phyloP scores from a whole-genome alignment of 75 land plant genomes.

The Chamaecyparis obtusa region DNA sequence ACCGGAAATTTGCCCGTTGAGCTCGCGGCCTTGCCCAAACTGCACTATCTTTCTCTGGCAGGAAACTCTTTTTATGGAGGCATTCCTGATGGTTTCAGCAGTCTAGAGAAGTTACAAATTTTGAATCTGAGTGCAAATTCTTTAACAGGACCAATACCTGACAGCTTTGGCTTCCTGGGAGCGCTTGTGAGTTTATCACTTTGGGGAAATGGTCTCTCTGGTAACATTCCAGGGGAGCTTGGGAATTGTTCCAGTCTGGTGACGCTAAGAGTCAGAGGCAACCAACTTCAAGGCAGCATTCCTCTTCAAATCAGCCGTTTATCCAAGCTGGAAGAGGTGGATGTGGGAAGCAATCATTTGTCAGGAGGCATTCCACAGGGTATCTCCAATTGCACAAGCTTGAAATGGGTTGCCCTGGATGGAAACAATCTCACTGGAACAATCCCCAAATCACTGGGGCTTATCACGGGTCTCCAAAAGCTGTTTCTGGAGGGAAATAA shows the following conservation, averaged over 20 bases:
- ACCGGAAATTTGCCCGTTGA: constrained; percentile 62
- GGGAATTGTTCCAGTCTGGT: constrained; percentile 56
- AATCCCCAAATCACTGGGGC: constrained; percentile 47
- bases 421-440: constrained; percentile 56
- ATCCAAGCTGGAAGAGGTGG: constrained; percentile 40
- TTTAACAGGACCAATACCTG: constrained; percentile 60
- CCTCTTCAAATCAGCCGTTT: constrained; percentile 46
- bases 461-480: constrained; percentile 13
- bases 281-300: constrained; percentile 47
- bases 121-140: constrained; percentile 49
- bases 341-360: constrained; percentile 54
- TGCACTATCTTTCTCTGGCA: constrained; percentile 48
- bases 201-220: constrained; percentile 51
- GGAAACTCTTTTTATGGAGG: constrained; percentile 56
- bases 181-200: constrained; percentile 48
- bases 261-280: constrained; percentile 39
- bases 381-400: constrained; percentile 41
- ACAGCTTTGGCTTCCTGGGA: constrained; percentile 51
- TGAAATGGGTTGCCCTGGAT: constrained; percentile 39
- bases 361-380: constrained; percentile 50
- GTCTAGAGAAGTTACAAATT: constrained; percentile 35
- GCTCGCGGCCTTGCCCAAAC: constrained; percentile 57
- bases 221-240: constrained; percentile 50
- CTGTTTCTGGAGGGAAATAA: constrained; percentile 22
- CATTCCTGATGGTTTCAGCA: constrained; percentile 64